A percentile compares a stretch with the other conserved stretches of the same genome.
Evolutionary conservation across 192 early-diverging fungal species (phyloP).

Genomic region (Rhizophagus prolifer): DNA sequence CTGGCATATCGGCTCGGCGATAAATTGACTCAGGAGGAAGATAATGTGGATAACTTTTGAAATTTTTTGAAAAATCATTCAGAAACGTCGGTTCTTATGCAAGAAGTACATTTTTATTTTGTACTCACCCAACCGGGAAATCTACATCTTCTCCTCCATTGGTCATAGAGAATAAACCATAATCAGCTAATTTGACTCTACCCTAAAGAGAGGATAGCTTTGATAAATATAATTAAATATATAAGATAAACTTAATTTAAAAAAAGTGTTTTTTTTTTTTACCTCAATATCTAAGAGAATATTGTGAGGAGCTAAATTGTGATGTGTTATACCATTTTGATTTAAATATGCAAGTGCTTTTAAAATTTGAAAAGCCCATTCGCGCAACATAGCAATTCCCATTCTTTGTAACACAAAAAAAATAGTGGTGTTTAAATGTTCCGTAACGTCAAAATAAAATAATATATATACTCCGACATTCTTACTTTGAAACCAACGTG

Average conservation of each 20-base stretch:
- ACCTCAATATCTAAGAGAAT: slow-evolving; percentile 53
- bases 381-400: slow-evolving; percentile 31
- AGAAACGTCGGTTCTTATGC: slow-evolving; percentile 39
- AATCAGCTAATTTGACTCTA: slow-evolving; percentile 51
- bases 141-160: slow-evolving; percentile 52
- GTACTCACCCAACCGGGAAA: slow-evolving; percentile 57
- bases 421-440: background rate
- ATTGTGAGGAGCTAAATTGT: slow-evolving; percentile 45
- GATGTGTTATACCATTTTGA: slow-evolving; percentile 46
- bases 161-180: slow-evolving; percentile 62
- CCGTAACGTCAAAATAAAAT: background rate
- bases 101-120: background rate
- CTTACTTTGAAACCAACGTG: slow-evolving; percentile 2
- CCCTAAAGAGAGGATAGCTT: slow-evolving; percentile 24
- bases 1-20: slow-evolving; percentile 16
- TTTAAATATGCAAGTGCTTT: slow-evolving; percentile 52
- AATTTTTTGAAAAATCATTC: slow-evolving; percentile 28
- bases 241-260: too few relatives aligned
- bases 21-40: slow-evolving; percentile 26
- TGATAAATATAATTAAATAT: too few relatives aligned
- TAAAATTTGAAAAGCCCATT: slow-evolving; percentile 55
- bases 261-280: background rate
- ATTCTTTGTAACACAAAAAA: slow-evolving; percentile 26
- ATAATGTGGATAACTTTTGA: slow-evolving; percentile 26
- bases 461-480: background rate